Percentiles rank a stretch among this genome's conserved stretches.
Conservation (phyloP, 352 stramenopile species). For the Globisporangium polare region DNA sequence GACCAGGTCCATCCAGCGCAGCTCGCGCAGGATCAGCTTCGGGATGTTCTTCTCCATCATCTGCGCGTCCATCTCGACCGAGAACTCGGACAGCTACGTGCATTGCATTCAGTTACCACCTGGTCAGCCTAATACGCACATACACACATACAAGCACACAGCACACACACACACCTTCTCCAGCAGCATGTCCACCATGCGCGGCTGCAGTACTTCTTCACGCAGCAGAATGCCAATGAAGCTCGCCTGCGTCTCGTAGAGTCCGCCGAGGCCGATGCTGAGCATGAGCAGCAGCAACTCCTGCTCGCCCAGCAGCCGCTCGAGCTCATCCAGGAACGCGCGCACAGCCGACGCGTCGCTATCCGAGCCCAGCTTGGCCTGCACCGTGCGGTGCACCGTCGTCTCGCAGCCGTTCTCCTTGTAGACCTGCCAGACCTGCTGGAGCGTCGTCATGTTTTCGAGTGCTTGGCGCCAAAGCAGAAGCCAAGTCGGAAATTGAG, state of each 20-base stretch:
- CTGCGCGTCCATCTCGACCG: conserved; percentile 28
- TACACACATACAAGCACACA: not conserved
- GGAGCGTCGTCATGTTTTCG: conserved; percentile 30
- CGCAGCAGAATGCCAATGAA: conserved; percentile 55
- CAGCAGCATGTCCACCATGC: conserved; percentile 44
- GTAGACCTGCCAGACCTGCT: conserved; percentile 40
- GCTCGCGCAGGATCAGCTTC: conserved; percentile 59
- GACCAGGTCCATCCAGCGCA: conserved; percentile 59
- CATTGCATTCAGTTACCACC: not conserved
- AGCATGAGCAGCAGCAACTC: conserved; percentile 45
- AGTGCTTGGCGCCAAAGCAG: not conserved
- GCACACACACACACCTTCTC: conserved; percentile 29
- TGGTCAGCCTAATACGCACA: not conserved
- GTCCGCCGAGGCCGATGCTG: conserved; percentile 35
- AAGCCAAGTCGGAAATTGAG: not conserved
- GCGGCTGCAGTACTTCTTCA: conserved; percentile 41
- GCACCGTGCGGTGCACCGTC: conserved; percentile 30
- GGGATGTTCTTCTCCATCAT: conserved; percentile 48
- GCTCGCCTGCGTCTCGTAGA: conserved; percentile 42
- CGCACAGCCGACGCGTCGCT: conserved; percentile 18
- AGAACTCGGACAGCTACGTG: conserved; percentile 37
- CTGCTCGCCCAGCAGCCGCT: conserved; percentile 28
- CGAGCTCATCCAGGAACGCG: conserved; percentile 34
- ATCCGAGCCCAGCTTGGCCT: conserved; percentile 21
- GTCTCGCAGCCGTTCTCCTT: conserved; percentile 40